A percentile compares a stretch with the other conserved stretches of the same genome.
These are phyloP conservation scores for Cylindrodendrum hubeiense DNA, from an alignment of 2,329 filamentous ascomycete species.

Conservation along the genomic window DNA sequence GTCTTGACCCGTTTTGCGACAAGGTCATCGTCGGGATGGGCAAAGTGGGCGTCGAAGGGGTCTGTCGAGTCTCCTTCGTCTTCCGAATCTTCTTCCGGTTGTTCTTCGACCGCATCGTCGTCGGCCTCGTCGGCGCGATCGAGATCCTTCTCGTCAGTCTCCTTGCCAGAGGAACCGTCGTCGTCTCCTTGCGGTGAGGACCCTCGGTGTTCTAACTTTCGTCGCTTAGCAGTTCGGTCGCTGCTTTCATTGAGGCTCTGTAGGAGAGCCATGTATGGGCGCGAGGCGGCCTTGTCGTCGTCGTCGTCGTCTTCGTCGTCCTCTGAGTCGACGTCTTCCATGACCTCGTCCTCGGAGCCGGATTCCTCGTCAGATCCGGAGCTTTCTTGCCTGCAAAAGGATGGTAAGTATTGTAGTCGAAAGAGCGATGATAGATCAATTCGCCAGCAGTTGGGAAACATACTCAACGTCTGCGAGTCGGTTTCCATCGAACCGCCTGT, in stretches of 20 bases:
- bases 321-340: slow-evolving; percentile 55
- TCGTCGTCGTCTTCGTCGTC: slow-evolving; percentile 62
- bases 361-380: slow-evolving; percentile 46
- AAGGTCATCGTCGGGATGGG: slow-evolving; percentile 71
- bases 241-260: slow-evolving; percentile 65
- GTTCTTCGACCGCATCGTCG: slow-evolving; percentile 55
- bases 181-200: slow-evolving; percentile 32
- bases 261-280: slow-evolving; percentile 70
- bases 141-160: slow-evolving; percentile 50
- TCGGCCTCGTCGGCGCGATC: slow-evolving; percentile 57
- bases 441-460: slow-evolving; percentile 21
- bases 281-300: slow-evolving; percentile 58
- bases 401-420: slow-evolving; percentile 8
- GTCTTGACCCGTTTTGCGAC: slow-evolving; percentile 67
- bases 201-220: slow-evolving; percentile 63
- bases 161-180: slow-evolving; percentile 32
- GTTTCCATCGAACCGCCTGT: slow-evolving; percentile 51
- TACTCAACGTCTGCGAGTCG: slow-evolving; percentile 54
- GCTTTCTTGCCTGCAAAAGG: slow-evolving; percentile 31
- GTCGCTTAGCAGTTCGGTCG: slow-evolving; percentile 65
- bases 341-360: slow-evolving; percentile 51
- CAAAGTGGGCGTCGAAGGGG: slow-evolving; percentile 87
- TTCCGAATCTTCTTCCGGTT: slow-evolving; percentile 54
- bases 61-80: slow-evolving; percentile 70
- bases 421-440: background rate